Conservation (phyloP, 208 protist species). For the Acanthamoeba triangularis region DNA sequence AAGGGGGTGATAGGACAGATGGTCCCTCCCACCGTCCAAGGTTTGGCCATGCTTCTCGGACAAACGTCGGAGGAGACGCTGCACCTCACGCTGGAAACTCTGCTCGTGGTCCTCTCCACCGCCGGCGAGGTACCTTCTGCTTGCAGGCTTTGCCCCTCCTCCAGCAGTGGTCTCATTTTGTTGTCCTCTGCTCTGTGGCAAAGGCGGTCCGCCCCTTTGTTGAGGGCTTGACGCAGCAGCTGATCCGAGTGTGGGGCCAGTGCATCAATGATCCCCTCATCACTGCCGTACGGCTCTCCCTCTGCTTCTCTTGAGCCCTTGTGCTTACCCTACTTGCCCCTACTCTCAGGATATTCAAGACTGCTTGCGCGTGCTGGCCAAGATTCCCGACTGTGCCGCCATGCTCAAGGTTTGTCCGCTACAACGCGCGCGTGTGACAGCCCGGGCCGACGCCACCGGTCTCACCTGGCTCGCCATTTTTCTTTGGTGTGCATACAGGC, state of each 20-base stretch:
- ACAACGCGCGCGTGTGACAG: too few species aligned
- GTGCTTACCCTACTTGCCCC: not conserved
- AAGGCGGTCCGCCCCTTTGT: not conserved
- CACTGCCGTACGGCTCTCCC: not conserved
- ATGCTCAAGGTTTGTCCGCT: constrained; percentile 13
- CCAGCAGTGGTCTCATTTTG: not conserved
- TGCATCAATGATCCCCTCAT: constrained; percentile 73
- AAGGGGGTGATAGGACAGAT: not conserved
- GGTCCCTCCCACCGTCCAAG: constrained; percentile 17
- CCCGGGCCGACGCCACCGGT: too few species aligned
- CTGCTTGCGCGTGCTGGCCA: not conserved
- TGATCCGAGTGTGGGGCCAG: constrained; percentile 29
- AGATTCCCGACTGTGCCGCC: constrained; percentile 1
- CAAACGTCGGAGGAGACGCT: constrained; percentile 54
- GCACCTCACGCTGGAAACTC: constrained; percentile 35
- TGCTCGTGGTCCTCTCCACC: not conserved
- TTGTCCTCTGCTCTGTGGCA: not conserved
- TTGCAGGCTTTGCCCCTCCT: not conserved
- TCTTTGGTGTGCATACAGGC: not conserved
- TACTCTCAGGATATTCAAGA: constrained; percentile 33
- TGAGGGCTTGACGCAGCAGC: constrained; percentile 5
- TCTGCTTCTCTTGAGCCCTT: not conserved
- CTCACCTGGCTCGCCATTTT: not conserved
- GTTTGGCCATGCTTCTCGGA: not conserved
- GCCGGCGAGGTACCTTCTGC: constrained; percentile 4